Conservation (phyloP, 805 yeast species). For the Wickerhamiella allomyrinae region DNA sequence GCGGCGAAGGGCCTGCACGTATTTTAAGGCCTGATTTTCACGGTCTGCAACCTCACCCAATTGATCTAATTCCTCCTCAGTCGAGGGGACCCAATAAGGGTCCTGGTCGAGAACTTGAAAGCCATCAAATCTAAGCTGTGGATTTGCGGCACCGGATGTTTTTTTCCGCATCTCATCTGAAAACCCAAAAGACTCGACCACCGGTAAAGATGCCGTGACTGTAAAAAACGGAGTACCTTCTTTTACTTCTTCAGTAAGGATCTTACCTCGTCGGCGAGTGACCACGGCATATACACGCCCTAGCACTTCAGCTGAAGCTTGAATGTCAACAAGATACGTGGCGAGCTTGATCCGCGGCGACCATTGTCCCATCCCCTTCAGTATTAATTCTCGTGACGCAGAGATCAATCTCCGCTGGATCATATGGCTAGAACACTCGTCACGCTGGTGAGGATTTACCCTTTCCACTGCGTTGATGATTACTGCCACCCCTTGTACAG, state of each 20-base stretch:
- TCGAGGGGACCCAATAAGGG: constrained; percentile 98
- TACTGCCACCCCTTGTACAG: constrained; percentile 53
- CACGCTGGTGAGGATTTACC: no score
- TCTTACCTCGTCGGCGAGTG: constrained; percentile 72
- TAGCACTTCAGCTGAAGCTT: constrained; percentile 83
- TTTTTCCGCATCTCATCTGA: constrained; percentile 86
- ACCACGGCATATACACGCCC: constrained; percentile 94
- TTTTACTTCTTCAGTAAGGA: constrained; percentile 85
- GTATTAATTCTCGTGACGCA: constrained; percentile 57
- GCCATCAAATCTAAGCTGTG: constrained; percentile 84
- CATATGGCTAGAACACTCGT: constrained; percentile 7
- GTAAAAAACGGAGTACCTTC: constrained; percentile 97
- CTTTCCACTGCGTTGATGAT: background rate
- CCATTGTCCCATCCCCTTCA: constrained; percentile 57
- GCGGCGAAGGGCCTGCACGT: constrained; percentile 68
- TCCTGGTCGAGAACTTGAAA: constrained; percentile 76
- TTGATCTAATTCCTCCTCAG: constrained; percentile 90
- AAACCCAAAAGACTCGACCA: constrained; percentile 91
- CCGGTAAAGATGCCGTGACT: constrained; percentile 74
- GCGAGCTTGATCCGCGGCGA: constrained; percentile 87
- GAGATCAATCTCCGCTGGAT: constrained; percentile 55
- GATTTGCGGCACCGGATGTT: constrained; percentile 95
- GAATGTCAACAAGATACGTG: constrained; percentile 87
- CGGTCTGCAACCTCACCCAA: constrained; percentile 85
- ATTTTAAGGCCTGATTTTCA: constrained; percentile 77